Evolutionary conservation across 202 grass and related monocot species (phyloP).

Genomic region (Zizania palustris): DNA sequence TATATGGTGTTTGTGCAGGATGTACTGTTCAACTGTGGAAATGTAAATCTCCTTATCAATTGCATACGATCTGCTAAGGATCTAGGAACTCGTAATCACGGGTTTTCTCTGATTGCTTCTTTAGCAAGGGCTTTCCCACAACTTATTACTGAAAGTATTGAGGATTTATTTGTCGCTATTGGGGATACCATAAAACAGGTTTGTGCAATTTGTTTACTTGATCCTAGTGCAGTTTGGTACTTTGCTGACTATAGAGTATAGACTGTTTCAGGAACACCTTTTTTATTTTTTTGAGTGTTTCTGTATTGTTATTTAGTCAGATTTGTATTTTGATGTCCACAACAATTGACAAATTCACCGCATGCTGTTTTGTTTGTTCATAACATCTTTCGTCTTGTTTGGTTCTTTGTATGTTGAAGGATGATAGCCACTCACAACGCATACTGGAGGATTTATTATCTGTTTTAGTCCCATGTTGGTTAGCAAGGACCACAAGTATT

Average conservation of each 20-base stretch:
- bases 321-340: background rate
- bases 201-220: conserved; percentile 28
- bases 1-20: conserved; percentile 61
- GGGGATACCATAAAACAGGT: conserved; percentile 93
- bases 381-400: conserved; percentile 11
- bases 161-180: conserved; percentile 77
- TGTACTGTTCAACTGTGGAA: conserved; percentile 54
- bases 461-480: conserved; percentile 84
- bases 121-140: conserved; percentile 62
- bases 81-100: conserved; percentile 65
- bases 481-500: conserved; percentile 75
- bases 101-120: conserved; percentile 82
- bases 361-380: background rate
- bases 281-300: conserved; percentile 23
- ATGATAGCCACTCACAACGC: conserved; percentile 81
- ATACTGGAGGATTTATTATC: conserved; percentile 83
- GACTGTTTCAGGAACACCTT: background rate
- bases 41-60: conserved; percentile 62
- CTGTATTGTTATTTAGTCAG: background rate
- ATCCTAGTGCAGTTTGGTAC: conserved; percentile 27
- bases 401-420: conserved; percentile 41
- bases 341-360: conserved; percentile 2
- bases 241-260: too few relatives aligned
- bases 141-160: conserved; percentile 72
- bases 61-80: conserved; percentile 60